phyloP scores from a whole-genome alignment of 495 filamentous ascomycete species.

The Neurospora pannonica region DNA sequence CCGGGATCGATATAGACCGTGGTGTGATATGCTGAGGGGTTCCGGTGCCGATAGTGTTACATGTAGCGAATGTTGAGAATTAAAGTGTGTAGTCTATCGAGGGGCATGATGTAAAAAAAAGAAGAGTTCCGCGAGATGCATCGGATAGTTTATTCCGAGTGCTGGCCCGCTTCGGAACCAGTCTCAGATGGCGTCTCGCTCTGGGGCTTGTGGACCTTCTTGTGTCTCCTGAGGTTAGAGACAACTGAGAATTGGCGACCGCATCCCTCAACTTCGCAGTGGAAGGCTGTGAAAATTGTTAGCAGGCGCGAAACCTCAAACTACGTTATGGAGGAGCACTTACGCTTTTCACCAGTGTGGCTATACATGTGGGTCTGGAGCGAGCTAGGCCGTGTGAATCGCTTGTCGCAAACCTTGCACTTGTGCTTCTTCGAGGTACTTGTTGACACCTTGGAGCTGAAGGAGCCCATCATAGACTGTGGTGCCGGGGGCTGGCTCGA shows the following conservation, averaged over 20 bases:
- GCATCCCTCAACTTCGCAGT: conserved; percentile 90
- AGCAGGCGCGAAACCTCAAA: conserved; percentile 16
- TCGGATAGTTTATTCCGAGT: conserved; percentile 27
- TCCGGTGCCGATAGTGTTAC: conserved; percentile 1
- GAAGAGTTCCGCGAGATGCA: neutral
- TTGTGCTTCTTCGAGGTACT: conserved; percentile 99
- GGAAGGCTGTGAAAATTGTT: conserved; percentile 58
- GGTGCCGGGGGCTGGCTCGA: conserved; percentile 69
- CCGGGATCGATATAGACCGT: neutral
- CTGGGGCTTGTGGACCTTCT: conserved; percentile 76
- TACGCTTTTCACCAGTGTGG: conserved; percentile 98
- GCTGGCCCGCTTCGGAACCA: conserved; percentile 37
- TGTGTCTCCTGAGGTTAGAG: conserved; percentile 88
- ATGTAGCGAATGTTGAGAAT: conserved; percentile 16
- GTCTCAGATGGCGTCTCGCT: conserved; percentile 54
- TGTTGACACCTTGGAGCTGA: conserved; percentile 92
- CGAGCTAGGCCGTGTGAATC: conserved; percentile 93
- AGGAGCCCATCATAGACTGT: conserved; percentile 97
- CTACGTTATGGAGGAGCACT: conserved; percentile 30
- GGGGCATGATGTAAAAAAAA: conserved; percentile 5
- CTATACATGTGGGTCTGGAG: conserved; percentile 98
- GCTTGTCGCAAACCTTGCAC: conserved; percentile 99
- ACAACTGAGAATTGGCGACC: conserved; percentile 97
- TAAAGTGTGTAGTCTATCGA: conserved; percentile 21
- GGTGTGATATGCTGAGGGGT: neutral